Evolutionary conservation across 1,284 basidiomycete genomes (phyloP), one percentile per base, ranked within the genome.

Genomic region (Heliocybe sulcata): DNA sequence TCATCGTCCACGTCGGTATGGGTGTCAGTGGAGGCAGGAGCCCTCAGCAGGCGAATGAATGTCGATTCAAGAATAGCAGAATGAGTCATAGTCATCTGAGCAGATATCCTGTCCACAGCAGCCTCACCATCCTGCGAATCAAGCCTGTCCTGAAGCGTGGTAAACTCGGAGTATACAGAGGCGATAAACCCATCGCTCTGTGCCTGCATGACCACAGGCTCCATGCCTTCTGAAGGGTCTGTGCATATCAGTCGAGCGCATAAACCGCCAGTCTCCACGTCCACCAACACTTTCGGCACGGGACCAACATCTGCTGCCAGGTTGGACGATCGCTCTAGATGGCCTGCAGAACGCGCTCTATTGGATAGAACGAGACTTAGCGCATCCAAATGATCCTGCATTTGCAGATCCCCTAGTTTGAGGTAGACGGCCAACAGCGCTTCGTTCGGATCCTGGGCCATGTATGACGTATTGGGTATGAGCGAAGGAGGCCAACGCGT

Each of bases 401-500:
- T 56, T 42, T 79, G 70, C 4, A 87, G 57, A 3, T 69, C 69
- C 9, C 72, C 71, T 2, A 87, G 55, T n/a, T 68, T 71, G 27
- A 78, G 54, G 25, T 76, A 72, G 20, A 82, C 63, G n/a, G 77
- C 77, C 20, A 87, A 54, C 12, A 83, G 72, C 9, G 86, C 75
- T 3, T 77, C 73, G 62, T 83, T 84, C 2, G 81, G 77, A 61
- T 87, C 83, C 29, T 77, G 80, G n/a, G 63, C 60, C 51, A 84
- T 66, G 62, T 80, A 79, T n/a, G 73, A 66, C 3, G 77, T 71
- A 2, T 76, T 67, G 29, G 69, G 66, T 25, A 83, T 66, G 71
- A 77, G 78, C 16, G 78, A 76, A 27, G 74, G 66, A 9, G 83
- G 81, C 83, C 84, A 88, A 63, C 84, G 79, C 2, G 77, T 78